Evolutionary conservation across 345 rosid genomes (phyloP), one percentile per base, ranked within the genome.

Genomic region (Aurinia saxatilis): DNA sequence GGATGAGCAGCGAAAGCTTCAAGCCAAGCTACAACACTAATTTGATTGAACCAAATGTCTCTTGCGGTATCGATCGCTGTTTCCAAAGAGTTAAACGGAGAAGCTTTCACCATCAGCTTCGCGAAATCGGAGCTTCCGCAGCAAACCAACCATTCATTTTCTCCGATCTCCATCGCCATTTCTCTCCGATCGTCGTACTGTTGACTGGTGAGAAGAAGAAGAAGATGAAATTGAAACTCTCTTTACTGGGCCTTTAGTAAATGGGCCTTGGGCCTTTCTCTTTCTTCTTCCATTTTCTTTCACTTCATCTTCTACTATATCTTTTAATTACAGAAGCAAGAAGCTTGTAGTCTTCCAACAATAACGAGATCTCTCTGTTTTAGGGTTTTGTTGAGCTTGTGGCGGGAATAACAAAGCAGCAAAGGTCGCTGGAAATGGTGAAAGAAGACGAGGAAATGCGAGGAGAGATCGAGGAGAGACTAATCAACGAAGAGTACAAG

Each of bases 371-470:
- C 25, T 21, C 25, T 21, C 74, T 55, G 16, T 48, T 37, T 57
- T 70, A 70, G 74, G 74, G 74, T 70, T 70, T 70, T 17, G 61
- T 37, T 70, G 7, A 47, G 12, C 68, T 70, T 55, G 68, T 55
- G 68, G 39, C 50, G 65, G 71, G 66, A 60, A 60, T 10, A 37
- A 9, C 40, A 15, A 31, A 47, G 38, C 18, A 18, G n/a, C n/a
- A n/a, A n/a, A 4, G 5, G 4, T 47, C 25, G 14, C 39, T 36
- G 62, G 59, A 36, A 93, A 93, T 90, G 97, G 99, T 85, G 37
- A 90, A 85, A 70, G 99, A 93, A 70, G 97, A 93, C 49, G 99
- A 85, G 62, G 99, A 90, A 68, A 87, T 90, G 96, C 73, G 97
- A 34, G 96, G 96, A 1, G 97, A 93, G 80, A 81, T 90, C 11